phyloP scores from a whole-genome alignment of 2,329 filamentous ascomycete genomes.

The Pyrenophora seminiperda region DNA sequence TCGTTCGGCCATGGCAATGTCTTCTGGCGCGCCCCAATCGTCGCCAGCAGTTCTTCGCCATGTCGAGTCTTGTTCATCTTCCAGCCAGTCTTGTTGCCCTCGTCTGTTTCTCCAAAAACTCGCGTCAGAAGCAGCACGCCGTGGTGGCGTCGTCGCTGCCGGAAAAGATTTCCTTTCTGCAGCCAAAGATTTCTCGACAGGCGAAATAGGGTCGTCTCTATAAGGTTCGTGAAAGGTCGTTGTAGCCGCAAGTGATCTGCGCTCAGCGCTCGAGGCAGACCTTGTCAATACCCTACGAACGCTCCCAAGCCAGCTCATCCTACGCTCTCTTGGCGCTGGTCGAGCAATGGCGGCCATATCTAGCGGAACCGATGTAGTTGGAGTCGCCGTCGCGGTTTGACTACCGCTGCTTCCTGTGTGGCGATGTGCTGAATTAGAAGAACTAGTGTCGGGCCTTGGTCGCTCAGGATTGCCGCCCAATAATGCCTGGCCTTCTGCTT shows the following conservation, averaged over 20 bases:
- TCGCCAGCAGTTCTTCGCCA: constrained; percentile 45
- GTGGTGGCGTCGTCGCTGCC: constrained; percentile 34
- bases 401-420: constrained; percentile 34
- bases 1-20: constrained; percentile 38
- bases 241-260: constrained; percentile 34
- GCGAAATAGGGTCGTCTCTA: constrained; percentile 33
- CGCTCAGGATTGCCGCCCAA: constrained; percentile 52
- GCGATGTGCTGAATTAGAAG: constrained; percentile 30
- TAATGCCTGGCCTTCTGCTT: constrained; percentile 59
- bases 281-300: constrained; percentile 44
- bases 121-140: constrained; percentile 53
- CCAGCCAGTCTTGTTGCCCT: constrained; percentile 51
- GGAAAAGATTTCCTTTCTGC: constrained; percentile 29
- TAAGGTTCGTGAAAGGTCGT: constrained; percentile 36
- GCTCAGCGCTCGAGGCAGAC: constrained; percentile 33
- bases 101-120: constrained; percentile 50
- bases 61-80: constrained; percentile 39
- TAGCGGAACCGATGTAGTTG: constrained; percentile 32
- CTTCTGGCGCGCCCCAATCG: constrained; percentile 45
- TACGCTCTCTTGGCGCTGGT: constrained; percentile 27
- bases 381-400: constrained; percentile 31
- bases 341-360: constrained; percentile 21
- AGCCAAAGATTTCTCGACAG: constrained; percentile 5
- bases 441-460: constrained; percentile 38
- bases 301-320: constrained; percentile 47